These are phyloP conservation scores for Hamigera avellanea DNA, from an alignment of 495 filamentous ascomycete species.

Conservation along the genomic window DNA sequence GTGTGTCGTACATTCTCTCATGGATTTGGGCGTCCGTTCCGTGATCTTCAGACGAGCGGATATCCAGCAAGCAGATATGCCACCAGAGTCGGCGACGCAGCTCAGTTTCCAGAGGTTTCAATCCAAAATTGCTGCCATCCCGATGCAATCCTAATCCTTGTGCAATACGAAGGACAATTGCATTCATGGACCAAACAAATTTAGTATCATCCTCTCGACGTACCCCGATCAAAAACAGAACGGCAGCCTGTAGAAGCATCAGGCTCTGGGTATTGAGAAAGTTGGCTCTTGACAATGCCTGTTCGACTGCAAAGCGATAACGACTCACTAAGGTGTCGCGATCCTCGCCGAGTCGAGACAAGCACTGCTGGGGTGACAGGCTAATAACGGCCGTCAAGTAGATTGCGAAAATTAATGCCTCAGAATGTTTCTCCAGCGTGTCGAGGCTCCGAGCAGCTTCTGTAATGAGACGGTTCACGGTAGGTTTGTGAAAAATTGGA, in stretches of 20 bases:
- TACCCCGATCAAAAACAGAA: constrained; percentile 57
- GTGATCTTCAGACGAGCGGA: constrained; percentile 71
- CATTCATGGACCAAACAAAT: constrained; percentile 57
- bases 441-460: constrained; percentile 39
- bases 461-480: constrained; percentile 36
- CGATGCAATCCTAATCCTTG: constrained; percentile 73
- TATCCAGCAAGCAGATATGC: constrained; percentile 66
- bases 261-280: constrained; percentile 67
- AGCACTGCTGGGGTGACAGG: constrained; percentile 38
- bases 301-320: constrained; percentile 73
- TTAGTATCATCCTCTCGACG: constrained; percentile 54
- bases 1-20: constrained; percentile 60
- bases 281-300: constrained; percentile 62
- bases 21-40: constrained; percentile 67
- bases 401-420: constrained; percentile 68
- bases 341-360: constrained; percentile 22
- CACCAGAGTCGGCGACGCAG: constrained; percentile 81
- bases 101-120: constrained; percentile 71
- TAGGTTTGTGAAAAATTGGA: constrained; percentile 54
- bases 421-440: constrained; percentile 45
- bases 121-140: constrained; percentile 60
- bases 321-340: constrained; percentile 38
- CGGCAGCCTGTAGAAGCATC: constrained; percentile 64
- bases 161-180: constrained; percentile 65
- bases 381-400: constrained; percentile 67